phyloP scores from a whole-genome alignment of 768 basidiomycete genomes.

The Termitomyces sp. region DNA sequence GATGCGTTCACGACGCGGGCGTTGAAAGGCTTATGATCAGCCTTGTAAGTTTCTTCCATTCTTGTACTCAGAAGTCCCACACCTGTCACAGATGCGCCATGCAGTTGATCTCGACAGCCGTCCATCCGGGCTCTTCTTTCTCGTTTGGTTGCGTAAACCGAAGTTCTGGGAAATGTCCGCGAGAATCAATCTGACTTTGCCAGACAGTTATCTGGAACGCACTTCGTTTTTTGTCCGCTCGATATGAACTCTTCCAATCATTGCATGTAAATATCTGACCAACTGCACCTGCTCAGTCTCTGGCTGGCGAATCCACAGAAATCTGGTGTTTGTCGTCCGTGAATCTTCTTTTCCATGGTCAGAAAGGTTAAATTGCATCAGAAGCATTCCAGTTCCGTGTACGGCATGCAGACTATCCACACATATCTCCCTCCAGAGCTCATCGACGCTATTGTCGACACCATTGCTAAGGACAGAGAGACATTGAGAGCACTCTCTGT shows the following conservation, averaged over 20 bases:
- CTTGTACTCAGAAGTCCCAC: neutral
- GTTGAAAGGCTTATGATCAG: neutral
- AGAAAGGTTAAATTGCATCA: neutral
- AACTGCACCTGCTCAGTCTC: neutral
- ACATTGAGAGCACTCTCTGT: neutral
- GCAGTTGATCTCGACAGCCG: neutral
- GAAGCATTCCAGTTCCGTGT: neutral
- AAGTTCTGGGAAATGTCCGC: neutral
- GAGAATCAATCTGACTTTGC: neutral
- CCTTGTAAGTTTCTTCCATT: neutral
- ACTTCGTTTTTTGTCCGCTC: neutral
- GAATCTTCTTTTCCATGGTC: neutral
- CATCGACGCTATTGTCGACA: conserved; percentile 7
- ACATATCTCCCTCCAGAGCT: conserved; percentile 4
- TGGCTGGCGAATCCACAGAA: neutral
- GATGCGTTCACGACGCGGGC: neutral
- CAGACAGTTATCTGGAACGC: neutral
- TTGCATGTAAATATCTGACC: neutral
- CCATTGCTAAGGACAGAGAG: neutral
- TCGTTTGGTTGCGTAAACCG: neutral
- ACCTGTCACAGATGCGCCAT: neutral
- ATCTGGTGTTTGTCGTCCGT: neutral
- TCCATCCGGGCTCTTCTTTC: neutral
- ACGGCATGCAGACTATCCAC: neutral
- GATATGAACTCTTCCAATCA: neutral